These are phyloP conservation scores for Nakazawaea ernobii DNA, from an alignment of 805 yeast genomes.

Conservation along the genomic window DNA sequence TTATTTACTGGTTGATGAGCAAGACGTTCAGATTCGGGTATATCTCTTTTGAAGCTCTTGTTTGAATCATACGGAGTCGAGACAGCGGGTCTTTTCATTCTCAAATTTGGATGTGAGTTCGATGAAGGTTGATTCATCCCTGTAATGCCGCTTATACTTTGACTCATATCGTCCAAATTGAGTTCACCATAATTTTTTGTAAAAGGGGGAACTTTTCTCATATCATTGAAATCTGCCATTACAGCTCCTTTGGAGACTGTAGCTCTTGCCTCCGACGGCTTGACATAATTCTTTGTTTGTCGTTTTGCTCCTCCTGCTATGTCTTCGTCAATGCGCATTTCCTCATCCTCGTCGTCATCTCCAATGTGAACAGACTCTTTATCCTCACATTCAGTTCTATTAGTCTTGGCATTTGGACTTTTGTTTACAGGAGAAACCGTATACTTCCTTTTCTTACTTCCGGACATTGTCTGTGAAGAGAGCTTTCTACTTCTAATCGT, in stretches of 20 bases:
- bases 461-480: neutral
- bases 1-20: slow-evolving; percentile 10
- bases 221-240: slow-evolving; percentile 7
- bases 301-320: too few species aligned
- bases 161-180: slow-evolving; percentile 20
- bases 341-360: neutral
- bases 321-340: neutral
- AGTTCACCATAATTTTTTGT: slow-evolving; percentile 25
- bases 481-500: neutral
- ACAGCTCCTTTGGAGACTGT: slow-evolving; percentile 6
- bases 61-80: neutral
- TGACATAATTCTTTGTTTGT: neutral
- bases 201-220: slow-evolving; percentile 21
- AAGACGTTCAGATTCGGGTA: neutral
- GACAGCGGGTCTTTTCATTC: neutral
- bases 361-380: neutral
- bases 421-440: neutral
- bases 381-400: slow-evolving; percentile 6
- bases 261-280: neutral
- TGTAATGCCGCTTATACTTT: slow-evolving; percentile 11
- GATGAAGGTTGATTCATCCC: neutral
- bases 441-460: neutral
- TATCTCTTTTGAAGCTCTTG: neutral
- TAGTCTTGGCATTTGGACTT: neutral
- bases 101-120: too few species aligned